Base-by-base conservation (phyloP, 345 rosid species). In the Salix dunnii region DNA sequence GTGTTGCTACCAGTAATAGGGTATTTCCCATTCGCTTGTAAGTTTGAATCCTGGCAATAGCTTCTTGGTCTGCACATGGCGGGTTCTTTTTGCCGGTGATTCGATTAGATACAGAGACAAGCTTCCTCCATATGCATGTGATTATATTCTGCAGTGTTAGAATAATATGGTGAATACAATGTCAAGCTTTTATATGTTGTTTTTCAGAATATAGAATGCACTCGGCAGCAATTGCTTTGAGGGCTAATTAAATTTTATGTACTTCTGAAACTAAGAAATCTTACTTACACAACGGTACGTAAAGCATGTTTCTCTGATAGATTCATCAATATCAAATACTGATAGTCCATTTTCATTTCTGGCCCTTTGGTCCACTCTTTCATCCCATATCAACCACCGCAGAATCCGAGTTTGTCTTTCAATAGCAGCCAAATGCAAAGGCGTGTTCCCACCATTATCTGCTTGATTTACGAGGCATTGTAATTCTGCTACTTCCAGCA, bases 21-120 rank as follows among this genome's bases (percentile, higher is more conserved):
- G 70, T 67, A 36, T 21, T 42, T 33, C 70, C 70, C 23, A 35
- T 67, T 67, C 4, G 70, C 48, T 18, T 67, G 70, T 67, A 67
- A 36, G 23, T 67, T n/a, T 67, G 40, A 17, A 18, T n/a, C 51
- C 51, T 46, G 16, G 51, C 18, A 46, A 46, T 14, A 46, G 51
- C 18, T 46, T 46, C 51, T 7, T 67, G 70, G 13, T 30, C 17
- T 36, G 70, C 35, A 67, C 20, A 9, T 30, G 23, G 38, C 4
- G 48, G 40, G 6, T 67, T 35, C 23, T 67, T 33, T 21, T 67
- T 38, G 23, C 20, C 20, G 48, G 23, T 20, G 13, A n/a, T n/a
- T 18, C 13, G 8, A 67, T 33, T 67, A 18, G 14, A 38, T 33
- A n/a, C 23, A 21, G 28, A 0, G 43, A 2, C 3, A 31, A 67